Evolutionary conservation across 2,329 filamentous ascomycete species (phyloP).

Genomic region (Drechslerella dactyloides): DNA sequence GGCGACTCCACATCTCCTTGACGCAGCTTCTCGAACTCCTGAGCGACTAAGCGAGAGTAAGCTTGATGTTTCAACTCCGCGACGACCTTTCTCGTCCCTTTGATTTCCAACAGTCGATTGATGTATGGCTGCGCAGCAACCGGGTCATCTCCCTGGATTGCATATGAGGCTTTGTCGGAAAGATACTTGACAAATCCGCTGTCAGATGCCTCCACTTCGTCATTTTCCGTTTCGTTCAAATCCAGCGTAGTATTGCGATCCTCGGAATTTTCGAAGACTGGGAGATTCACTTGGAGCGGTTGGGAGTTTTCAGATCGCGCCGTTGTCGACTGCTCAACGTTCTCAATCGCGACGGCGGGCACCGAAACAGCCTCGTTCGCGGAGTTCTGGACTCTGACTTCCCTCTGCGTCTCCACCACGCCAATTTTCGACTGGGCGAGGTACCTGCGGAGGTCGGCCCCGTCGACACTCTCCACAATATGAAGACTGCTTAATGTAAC

Average conservation of each 20-base stretch:
- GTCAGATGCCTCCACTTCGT: constrained; percentile 4
- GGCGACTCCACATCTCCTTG: neutral
- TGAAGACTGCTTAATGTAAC: neutral
- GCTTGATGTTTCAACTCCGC: constrained; percentile 2
- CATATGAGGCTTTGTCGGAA: constrained; percentile 13
- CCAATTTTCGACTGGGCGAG: constrained; percentile 1
- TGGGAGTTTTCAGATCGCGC: too few species aligned
- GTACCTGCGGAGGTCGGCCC: constrained; percentile 24
- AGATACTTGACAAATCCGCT: constrained; percentile 41
- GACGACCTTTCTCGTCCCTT: constrained; percentile 8
- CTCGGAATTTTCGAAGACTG: neutral
- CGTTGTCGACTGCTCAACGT: neutral
- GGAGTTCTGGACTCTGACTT: neutral
- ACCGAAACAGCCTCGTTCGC: neutral
- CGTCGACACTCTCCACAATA: constrained; percentile 21
- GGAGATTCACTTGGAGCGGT: neutral
- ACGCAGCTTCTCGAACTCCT: constrained; percentile 1
- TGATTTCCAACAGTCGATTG: constrained; percentile 19
- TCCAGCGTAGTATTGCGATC: neutral
- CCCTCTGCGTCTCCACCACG: neutral
- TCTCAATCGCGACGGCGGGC: neutral
- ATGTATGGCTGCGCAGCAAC: constrained; percentile 19
- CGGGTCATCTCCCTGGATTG: constrained; percentile 8
- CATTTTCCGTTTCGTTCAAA: neutral
- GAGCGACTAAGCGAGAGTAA: constrained; percentile 3